Percentiles rank a stretch among this genome's conserved stretches.
Conservation (phyloP, 106 monocot genomes). For the Hemerocallis citrina region DNA sequence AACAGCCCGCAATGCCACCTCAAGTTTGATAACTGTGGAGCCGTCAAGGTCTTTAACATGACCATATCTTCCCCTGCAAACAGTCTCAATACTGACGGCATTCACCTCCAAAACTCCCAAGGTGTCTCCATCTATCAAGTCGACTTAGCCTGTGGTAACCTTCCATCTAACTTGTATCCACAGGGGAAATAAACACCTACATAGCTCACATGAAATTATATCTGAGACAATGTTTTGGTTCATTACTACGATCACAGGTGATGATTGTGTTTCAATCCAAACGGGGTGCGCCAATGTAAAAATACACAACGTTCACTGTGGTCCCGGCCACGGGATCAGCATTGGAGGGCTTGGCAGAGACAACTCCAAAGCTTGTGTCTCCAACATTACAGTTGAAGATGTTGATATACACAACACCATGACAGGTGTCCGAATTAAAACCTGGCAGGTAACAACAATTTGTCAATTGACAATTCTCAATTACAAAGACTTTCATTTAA, state of each 20-base stretch:
- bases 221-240: not conserved
- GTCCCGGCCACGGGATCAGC: constrained; percentile 96
- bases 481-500: not conserved
- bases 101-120: constrained; percentile 89
- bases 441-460: constrained; percentile 70
- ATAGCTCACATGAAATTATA: not conserved
- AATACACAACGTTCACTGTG: constrained; percentile 74
- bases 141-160: constrained; percentile 72
- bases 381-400: constrained; percentile 80
- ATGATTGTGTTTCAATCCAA: constrained; percentile 92
- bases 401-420: constrained; percentile 65
- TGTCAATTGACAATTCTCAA: not conserved
- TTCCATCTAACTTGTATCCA: not conserved
- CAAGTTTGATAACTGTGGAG: constrained; percentile 84
- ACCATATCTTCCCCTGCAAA: constrained; percentile 62
- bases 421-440: constrained; percentile 83
- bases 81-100: constrained; percentile 91
- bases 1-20: constrained; percentile 97
- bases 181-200: not conserved
- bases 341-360: constrained; percentile 88
- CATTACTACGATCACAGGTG: constrained; percentile 32
- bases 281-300: constrained; percentile 75
- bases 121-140: constrained; percentile 66
- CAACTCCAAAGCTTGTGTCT: constrained; percentile 84
- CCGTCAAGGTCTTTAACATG: constrained; percentile 63